These are phyloP conservation scores for Xerocomellus dryophilus DNA, from an alignment of 768 basidiomycete genomes.

Conservation along the genomic window DNA sequence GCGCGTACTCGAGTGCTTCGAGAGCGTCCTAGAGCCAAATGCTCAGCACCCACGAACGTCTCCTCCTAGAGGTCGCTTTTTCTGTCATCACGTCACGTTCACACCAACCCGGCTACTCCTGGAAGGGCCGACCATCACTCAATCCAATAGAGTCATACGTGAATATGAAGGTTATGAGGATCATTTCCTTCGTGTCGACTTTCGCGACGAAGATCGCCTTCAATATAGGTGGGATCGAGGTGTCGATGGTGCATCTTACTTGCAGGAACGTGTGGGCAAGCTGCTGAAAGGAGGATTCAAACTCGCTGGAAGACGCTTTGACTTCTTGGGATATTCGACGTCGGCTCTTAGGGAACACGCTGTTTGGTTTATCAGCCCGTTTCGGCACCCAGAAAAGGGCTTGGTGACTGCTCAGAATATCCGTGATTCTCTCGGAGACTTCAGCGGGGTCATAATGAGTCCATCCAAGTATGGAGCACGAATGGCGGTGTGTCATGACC, in stretches of 20 bases:
- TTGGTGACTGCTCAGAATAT: slow-evolving; percentile 56
- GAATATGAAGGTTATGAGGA: slow-evolving; percentile 57
- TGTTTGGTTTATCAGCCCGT: slow-evolving; percentile 78
- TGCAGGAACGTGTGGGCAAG: slow-evolving; percentile 56
- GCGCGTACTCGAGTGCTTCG: slow-evolving; percentile 44
- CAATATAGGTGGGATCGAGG: slow-evolving; percentile 68
- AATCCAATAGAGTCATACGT: slow-evolving; percentile 81
- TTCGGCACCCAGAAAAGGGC: slow-evolving; percentile 44
- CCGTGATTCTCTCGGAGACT: slow-evolving; percentile 64
- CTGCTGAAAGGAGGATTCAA: slow-evolving; percentile 61
- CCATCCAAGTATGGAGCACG: slow-evolving; percentile 85
- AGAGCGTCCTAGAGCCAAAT: slow-evolving; percentile 30
- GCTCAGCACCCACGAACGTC: slow-evolving; percentile 14
- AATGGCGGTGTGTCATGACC: slow-evolving; percentile 42
- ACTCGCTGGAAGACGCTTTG: slow-evolving; percentile 66
- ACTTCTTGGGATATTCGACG: slow-evolving; percentile 79
- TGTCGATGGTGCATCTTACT: slow-evolving; percentile 55
- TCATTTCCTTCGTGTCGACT: slow-evolving; percentile 78
- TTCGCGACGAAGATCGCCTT: slow-evolving; percentile 80
- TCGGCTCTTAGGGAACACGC: slow-evolving; percentile 77
- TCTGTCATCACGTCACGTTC: slow-evolving; percentile 73
- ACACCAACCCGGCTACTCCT: slow-evolving; percentile 72
- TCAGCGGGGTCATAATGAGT: slow-evolving; percentile 48
- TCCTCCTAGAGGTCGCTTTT: slow-evolving; percentile 44
- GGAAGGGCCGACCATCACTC: slow-evolving; percentile 72